phyloP scores from a whole-genome alignment of 306 rosid species.

The Vachellia pachyceras region DNA sequence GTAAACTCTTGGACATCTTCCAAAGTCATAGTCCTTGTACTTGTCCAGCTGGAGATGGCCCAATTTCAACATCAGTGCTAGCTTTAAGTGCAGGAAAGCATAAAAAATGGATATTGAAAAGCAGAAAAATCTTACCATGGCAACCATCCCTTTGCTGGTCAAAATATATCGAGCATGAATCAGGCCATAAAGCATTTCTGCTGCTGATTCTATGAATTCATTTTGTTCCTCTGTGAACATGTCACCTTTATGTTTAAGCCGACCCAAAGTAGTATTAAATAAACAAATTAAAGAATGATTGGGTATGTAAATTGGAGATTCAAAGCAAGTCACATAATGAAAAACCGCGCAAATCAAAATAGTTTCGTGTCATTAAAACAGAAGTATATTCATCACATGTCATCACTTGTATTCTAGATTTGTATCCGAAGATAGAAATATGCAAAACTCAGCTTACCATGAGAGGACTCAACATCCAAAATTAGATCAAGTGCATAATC shows the following conservation, averaged over 20 bases:
- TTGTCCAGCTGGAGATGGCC: conserved; percentile 63
- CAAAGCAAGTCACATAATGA: neutral
- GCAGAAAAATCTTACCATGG: conserved; percentile 64
- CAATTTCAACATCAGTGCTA: conserved; percentile 35
- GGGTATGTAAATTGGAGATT: conserved; percentile 18
- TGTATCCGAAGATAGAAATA: neutral
- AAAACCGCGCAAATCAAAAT: conserved; percentile 17
- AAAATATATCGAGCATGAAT: conserved; percentile 84
- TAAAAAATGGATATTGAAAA: conserved; percentile 23
- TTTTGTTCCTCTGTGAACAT: conserved; percentile 83
- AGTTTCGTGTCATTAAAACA: conserved; percentile 3
- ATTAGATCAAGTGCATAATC: conserved; percentile 89
- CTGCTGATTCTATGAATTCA: conserved; percentile 86
- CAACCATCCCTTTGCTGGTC: conserved; percentile 83
- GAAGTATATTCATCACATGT: neutral
- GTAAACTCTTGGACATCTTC: conserved; percentile 87
- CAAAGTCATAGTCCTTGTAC: conserved; percentile 78
- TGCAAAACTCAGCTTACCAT: conserved; percentile 57
- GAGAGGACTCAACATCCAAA: conserved; percentile 80
- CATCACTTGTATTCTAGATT: neutral
- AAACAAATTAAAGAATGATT: conserved; percentile 30
- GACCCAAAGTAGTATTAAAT: conserved; percentile 21
- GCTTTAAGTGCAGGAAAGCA: conserved; percentile 12
- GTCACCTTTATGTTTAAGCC: conserved; percentile 62
- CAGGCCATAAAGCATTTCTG: conserved; percentile 90